Conservation (phyloP, 495 filamentous ascomycete genomes). For the Penicillium lagena region DNA sequence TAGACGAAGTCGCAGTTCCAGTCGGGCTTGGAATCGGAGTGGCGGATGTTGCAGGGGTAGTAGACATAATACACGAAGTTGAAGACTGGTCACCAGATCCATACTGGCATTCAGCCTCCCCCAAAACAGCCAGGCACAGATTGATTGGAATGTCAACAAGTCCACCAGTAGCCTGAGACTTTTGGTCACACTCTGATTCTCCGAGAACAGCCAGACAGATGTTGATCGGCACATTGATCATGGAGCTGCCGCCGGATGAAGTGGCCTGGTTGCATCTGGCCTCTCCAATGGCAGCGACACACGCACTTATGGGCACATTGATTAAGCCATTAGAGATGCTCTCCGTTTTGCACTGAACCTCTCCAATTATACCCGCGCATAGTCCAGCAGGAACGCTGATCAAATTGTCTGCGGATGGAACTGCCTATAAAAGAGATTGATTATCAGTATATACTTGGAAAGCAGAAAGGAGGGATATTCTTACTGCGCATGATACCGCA, state of each 20-base stretch:
- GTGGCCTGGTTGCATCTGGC: conserved; percentile 26
- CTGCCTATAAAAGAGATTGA: conserved; percentile 6
- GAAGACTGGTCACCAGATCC: neutral
- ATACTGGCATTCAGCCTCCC: conserved; percentile 17
- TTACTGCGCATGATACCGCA: conserved; percentile 15
- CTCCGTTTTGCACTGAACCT: conserved; percentile 18
- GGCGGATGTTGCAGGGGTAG: too few species aligned
- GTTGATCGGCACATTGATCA: conserved; percentile 27
- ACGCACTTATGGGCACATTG: conserved; percentile 22
- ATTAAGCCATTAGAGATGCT: conserved; percentile 13
- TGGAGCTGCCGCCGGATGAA: conserved; percentile 9
- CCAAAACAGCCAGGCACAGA: conserved; percentile 17
- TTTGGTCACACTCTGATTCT: conserved; percentile 17
- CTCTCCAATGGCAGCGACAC: conserved; percentile 19
- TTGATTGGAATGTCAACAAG: conserved; percentile 6
- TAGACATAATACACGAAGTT: too few species aligned
- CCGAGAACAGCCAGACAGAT: conserved; percentile 23
- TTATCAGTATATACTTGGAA: neutral
- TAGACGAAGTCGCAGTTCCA: too few species aligned
- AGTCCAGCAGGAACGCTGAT: conserved; percentile 21
- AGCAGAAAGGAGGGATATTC: neutral
- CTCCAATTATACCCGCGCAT: conserved; percentile 19
- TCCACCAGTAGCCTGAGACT: neutral
- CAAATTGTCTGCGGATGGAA: conserved; percentile 12
- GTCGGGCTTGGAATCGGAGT: too few species aligned